Conservation (phyloP, 1,284 basidiomycete genomes). For the Amylostereum areolatum region DNA sequence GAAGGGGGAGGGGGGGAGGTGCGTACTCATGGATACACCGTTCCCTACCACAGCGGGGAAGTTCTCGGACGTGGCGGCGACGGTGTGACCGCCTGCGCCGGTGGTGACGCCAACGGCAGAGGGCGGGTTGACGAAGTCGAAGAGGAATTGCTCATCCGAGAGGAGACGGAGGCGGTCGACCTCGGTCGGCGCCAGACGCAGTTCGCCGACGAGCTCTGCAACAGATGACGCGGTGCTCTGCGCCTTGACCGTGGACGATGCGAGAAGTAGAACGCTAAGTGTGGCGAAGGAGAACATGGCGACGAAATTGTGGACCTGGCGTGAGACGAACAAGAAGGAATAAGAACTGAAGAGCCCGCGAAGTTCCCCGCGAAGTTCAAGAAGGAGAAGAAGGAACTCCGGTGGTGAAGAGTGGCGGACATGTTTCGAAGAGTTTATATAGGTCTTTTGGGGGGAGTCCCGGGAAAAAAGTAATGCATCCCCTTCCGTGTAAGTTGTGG, state of each 20-base stretch:
- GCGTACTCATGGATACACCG: slow-evolving; percentile 12
- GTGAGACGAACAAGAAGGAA: not conserved
- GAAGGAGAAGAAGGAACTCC: not conserved
- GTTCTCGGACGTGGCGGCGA: slow-evolving; percentile 11
- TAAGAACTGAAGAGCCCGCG: not conserved
- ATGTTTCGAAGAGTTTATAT: not conserved
- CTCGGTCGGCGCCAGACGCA: not conserved
- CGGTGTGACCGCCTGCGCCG: slow-evolving; percentile 13
- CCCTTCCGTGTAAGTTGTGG: no score
- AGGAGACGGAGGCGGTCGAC: not conserved
- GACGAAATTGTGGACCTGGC: not conserved
- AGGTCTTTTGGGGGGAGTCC: not conserved
- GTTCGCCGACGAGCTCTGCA: not conserved
- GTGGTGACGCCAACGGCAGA: slow-evolving; percentile 3
- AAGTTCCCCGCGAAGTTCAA: no score
- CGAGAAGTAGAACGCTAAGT: not conserved
- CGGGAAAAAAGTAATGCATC: no score
- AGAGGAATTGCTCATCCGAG: slow-evolving; percentile 11
- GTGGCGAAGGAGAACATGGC: not conserved
- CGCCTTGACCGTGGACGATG: not conserved
- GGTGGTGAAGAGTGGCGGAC: not conserved
- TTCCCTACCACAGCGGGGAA: slow-evolving; percentile 16
- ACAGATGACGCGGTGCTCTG: not conserved
- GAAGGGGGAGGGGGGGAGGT: no score
- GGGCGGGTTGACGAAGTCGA: slow-evolving; percentile 13